Evolutionary conservation across 2,329 filamentous ascomycete genomes (phyloP), one percentile per base, ranked within the genome.

Genomic region (Xylaria sp.): DNA sequence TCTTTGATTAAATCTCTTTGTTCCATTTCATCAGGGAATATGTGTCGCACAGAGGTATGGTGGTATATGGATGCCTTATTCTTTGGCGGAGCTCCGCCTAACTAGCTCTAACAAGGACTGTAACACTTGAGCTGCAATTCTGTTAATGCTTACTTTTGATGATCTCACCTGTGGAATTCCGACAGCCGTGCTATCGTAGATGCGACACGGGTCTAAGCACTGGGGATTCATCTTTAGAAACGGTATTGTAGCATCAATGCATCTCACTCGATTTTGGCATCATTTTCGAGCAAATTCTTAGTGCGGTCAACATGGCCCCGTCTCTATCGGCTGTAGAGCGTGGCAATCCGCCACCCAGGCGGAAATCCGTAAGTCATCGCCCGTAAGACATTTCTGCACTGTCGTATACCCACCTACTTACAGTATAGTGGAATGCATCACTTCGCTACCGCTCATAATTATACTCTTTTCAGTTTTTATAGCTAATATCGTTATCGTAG

Each of bases 281-380:
- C 33, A 17, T 31, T 46, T 6, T 36, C 40, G 23, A 44, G 23
- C 17, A 7, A 53, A 46, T 26, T 33, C 7, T 17, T 15, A 26
- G 9, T 38, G 38, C 33, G 13, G 4, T 4, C 46, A 49, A 33
- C 13, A 67, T 66, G 62, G 23, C 65, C 4, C 63, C 59, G 9
- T 73, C 71, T 3, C 64, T 73, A 28, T 73, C 71, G 5, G 38
- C 68, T 1, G 44, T 71, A 46, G 71, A 73, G 48, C 71, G 71
- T 57, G 56, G 62, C 49, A 72, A 73, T 20, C 66, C 71, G 36
- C 70, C 70, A 7, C 71, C 71, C 17, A 64, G 71, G 66, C 66
- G 70, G 65, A 73, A 73, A 63, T 72, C 71, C 66, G 70, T 72
- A 66, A 64, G 70, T 28, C 13, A 20, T 26, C 36, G 13, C 9